A percentile compares a stretch with the other conserved stretches of the same genome.
These are phyloP conservation scores for Lactarius vividus DNA, from an alignment of 768 basidiomycete species.

Conservation along the genomic window DNA sequence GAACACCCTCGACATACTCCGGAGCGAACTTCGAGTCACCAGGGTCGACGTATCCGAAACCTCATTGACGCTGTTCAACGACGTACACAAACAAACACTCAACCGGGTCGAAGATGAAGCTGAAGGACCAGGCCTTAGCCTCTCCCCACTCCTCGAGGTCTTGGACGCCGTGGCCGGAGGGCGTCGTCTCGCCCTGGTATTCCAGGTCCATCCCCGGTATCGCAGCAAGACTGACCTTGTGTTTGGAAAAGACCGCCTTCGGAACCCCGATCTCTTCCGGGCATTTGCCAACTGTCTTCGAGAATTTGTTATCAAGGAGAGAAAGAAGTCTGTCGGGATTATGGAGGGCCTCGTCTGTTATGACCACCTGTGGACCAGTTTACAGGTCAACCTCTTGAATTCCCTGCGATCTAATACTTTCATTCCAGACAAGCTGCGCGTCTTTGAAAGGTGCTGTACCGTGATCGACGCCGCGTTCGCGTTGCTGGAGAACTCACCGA, in stretches of 20 bases:
- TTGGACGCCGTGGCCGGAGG: not conserved
- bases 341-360: constrained; percentile 4
- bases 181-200: not conserved
- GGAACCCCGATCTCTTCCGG: constrained; percentile 3
- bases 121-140: not conserved
- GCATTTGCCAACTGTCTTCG: constrained; percentile 15
- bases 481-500: not conserved
- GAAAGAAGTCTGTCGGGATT: not conserved
- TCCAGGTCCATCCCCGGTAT: constrained; percentile 3
- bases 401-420: not conserved
- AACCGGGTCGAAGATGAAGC: not conserved
- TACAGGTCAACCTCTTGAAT: constrained; percentile 9
- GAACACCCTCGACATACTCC: constrained; percentile 13
- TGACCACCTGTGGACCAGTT: constrained; percentile 10
- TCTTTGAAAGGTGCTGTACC: constrained; percentile 4
- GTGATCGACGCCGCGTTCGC: constrained; percentile 3
- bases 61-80: not conserved
- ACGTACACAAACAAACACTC: not conserved
- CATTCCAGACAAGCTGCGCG: not conserved
- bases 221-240: constrained; percentile 2
- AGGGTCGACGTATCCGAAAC: not conserved
- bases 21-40: constrained; percentile 2
- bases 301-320: not conserved
- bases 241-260: constrained; percentile 9
- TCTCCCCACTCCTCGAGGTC: not conserved